These are phyloP conservation scores for Shiraia sp. DNA, from an alignment of 2,329 filamentous ascomycete species.

Conservation along the genomic window DNA sequence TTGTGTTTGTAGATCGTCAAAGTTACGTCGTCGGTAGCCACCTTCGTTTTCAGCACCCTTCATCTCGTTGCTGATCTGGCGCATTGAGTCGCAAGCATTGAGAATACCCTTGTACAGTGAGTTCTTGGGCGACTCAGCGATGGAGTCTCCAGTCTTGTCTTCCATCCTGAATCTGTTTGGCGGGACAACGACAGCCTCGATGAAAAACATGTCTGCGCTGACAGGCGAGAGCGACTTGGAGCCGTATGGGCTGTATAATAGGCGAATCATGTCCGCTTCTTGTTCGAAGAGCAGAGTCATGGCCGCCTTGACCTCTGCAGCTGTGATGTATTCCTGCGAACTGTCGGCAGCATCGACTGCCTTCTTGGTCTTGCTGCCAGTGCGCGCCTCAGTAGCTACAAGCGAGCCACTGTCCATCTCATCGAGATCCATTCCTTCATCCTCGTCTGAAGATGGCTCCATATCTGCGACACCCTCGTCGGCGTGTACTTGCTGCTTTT, in stretches of 20 bases:
- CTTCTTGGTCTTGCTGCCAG: slow-evolving; percentile 46
- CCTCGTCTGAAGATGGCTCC: slow-evolving; percentile 49
- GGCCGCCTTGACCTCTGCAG: slow-evolving; percentile 80
- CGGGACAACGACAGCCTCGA: slow-evolving; percentile 82
- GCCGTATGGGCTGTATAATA: slow-evolving; percentile 83
- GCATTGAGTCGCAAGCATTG: slow-evolving; percentile 72
- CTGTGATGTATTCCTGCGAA: slow-evolving; percentile 75
- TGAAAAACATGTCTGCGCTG: slow-evolving; percentile 92
- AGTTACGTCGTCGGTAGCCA: slow-evolving; percentile 59
- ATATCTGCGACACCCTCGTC: slow-evolving; percentile 75
- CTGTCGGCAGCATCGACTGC: slow-evolving; percentile 34
- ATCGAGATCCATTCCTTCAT: slow-evolving; percentile 43
- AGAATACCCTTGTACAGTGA: slow-evolving; percentile 84
- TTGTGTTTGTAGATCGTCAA: slow-evolving; percentile 77
- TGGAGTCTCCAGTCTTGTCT: slow-evolving; percentile 77
- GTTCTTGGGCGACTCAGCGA: slow-evolving; percentile 89
- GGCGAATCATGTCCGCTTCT: slow-evolving; percentile 78
- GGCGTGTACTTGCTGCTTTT: slow-evolving; percentile 52
- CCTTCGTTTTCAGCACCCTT: slow-evolving; percentile 49
- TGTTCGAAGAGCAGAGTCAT: slow-evolving; percentile 81
- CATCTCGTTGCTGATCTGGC: slow-evolving; percentile 73
- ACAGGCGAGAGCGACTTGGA: slow-evolving; percentile 59
- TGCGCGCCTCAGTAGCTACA: slow-evolving; percentile 52
- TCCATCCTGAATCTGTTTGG: slow-evolving; percentile 92
- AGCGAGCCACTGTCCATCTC: slow-evolving; percentile 54